Base-by-base conservation (phyloP, 176 grass and related monocot genomes). In the Musa acuminata region DNA sequence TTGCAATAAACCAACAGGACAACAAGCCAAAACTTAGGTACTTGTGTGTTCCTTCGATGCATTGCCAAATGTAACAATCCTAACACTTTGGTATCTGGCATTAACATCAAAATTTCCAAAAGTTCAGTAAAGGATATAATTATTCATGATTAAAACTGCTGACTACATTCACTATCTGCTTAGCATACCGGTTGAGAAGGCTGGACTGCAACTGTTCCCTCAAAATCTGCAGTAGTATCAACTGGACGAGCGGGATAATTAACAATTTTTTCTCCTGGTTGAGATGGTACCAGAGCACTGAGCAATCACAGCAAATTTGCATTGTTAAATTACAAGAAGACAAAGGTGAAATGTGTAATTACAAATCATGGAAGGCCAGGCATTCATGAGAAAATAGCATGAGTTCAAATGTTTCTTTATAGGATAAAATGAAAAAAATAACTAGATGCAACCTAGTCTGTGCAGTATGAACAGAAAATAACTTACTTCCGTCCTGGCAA, bases 401-500 rank as follows among this genome's bases (percentile, higher is more conserved):
- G 0, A 69, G 48, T 21, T 17, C 17, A 60, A 51, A 51, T 50
- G 43, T 3, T 21, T 11, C 2, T 48, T 71, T 4, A n/a, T 71
- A 20, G 9, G 9, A 20, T 1, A 17, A 50, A 51, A 50, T 71
- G 16, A 69, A 16, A 59, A 50, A 27, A 57, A 82, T 49, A 63
- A 74, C 21, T 14, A 55, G 4, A 76, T 64, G 70, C 11, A 11
- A 51, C 19, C 22, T 55, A 78, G 17, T 55, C 54, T 27, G 8
- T 14, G 13, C 55, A 20, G 22, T 26, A 69, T 57, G 58, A 67
- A 2, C 8, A 69, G 20, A 78, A 43, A 22, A 72, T 20, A 78
- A 94, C 95, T 91, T 98, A 98, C 90, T 98, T 98, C 75, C 90
- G 76, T 77, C 95, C 95, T 72, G 95, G 90, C 55, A 94, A 83